Conservation (phyloP, 768 basidiomycete genomes). For the Rubroboletus pulcherrimus region DNA sequence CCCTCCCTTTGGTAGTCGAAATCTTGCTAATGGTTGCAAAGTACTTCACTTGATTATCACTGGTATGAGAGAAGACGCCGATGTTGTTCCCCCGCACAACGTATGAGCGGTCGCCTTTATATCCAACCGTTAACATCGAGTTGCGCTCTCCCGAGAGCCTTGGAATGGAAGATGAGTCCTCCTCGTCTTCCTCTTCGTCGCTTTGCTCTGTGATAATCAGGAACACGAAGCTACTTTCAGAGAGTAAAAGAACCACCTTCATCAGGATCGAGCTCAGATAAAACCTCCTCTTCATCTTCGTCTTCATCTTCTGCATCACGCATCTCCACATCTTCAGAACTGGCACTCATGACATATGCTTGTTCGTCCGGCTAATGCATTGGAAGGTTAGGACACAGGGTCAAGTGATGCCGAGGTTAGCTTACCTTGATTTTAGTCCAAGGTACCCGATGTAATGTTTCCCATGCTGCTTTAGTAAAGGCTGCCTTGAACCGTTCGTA, state of each 20-base stretch:
- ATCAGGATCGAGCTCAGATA: slow-evolving; percentile 59
- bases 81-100: slow-evolving; percentile 91
- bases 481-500: slow-evolving; percentile 57
- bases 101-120: slow-evolving; percentile 92
- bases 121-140: slow-evolving; percentile 88
- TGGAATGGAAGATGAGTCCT: slow-evolving; percentile 35
- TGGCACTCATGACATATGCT: slow-evolving; percentile 72
- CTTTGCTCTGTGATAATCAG: slow-evolving; percentile 42
- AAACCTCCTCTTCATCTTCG: slow-evolving; percentile 75
- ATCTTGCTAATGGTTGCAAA: slow-evolving; percentile 84
- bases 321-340: slow-evolving; percentile 87
- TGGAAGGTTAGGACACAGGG: not conserved
- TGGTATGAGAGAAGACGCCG: slow-evolving; percentile 80
- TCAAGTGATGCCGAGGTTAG: not conserved
- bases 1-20: slow-evolving; percentile 72
- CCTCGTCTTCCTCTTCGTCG: slow-evolving; percentile 38
- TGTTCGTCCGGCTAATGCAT: slow-evolving; percentile 71
- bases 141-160: slow-evolving; percentile 64
- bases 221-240: not conserved
- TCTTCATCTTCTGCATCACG: slow-evolving; percentile 68
- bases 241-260: slow-evolving; percentile 43
- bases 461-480: slow-evolving; percentile 77
- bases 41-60: slow-evolving; percentile 72
- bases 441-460: slow-evolving; percentile 63
- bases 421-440: slow-evolving; percentile 82